A percentile compares a stretch with the other conserved stretches of the same genome.
Conservation (phyloP, 1,284 basidiomycete genomes). For the Pholiota adiposa region DNA sequence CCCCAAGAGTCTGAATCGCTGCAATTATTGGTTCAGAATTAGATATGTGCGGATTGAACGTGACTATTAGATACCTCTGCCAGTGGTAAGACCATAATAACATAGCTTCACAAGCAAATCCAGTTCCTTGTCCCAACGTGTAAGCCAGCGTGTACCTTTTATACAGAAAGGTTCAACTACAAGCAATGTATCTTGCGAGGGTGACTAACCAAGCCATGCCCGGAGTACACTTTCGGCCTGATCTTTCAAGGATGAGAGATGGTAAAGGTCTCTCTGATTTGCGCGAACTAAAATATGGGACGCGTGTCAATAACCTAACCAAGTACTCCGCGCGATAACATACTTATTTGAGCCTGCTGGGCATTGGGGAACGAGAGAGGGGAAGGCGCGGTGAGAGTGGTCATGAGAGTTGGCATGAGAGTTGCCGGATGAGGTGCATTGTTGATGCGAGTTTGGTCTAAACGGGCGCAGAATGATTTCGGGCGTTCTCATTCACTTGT, state of each 20-base stretch:
- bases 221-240: constrained; percentile 78
- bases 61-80: constrained; percentile 60
- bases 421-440: constrained; percentile 14
- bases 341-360: constrained; percentile 86
- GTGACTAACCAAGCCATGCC: constrained; percentile 69
- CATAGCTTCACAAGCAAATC: constrained; percentile 72
- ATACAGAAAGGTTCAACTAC: constrained; percentile 6
- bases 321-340: constrained; percentile 33
- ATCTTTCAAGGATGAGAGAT: constrained; percentile 76
- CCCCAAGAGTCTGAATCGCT: constrained; percentile 85
- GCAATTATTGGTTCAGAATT: constrained; percentile 10
- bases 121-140: constrained; percentile 80
- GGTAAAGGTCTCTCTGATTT: constrained; percentile 84
- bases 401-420: constrained; percentile 26
- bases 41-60: background rate
- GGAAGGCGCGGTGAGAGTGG: constrained; percentile 27
- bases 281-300: constrained; percentile 65
- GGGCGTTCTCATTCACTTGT: background rate
- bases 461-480: constrained; percentile 10
- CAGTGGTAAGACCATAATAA: constrained; percentile 81
- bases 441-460: constrained; percentile 26
- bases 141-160: constrained; percentile 85
- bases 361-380: constrained; percentile 66
- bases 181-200: background rate
- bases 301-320: constrained; percentile 13